Percentiles rank a stretch among this genome's conserved stretches.
Conservation (phyloP, 305 asterid species). For the Fraxinus baroniana region DNA sequence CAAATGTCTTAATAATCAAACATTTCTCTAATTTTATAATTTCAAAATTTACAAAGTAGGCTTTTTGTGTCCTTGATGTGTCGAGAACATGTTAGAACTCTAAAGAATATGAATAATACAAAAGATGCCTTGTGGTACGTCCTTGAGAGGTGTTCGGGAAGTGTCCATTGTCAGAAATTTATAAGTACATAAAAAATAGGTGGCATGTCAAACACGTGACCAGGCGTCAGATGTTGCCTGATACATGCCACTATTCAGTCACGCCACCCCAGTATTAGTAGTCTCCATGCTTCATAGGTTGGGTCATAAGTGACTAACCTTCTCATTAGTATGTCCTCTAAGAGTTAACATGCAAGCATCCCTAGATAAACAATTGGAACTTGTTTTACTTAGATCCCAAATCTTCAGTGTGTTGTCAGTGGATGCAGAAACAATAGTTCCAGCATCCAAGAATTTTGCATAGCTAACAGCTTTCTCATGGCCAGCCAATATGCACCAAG, state of each 20-base stretch:
- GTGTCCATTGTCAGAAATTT: background rate
- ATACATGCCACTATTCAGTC: background rate
- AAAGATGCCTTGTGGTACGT: background rate
- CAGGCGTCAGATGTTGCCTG: background rate
- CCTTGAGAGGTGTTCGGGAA: background rate
- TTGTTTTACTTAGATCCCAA: constrained; percentile 87
- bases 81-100: background rate
- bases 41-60: background rate
- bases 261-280: background rate
- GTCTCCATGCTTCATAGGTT: background rate
- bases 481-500: constrained; percentile 87
- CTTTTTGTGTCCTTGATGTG: background rate
- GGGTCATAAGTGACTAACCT: constrained; percentile 42
- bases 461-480: constrained; percentile 88
- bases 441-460: constrained; percentile 74
- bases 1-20: background rate
- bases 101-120: background rate
- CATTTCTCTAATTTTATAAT: background rate
- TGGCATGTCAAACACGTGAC: background rate
- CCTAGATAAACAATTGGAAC: constrained; percentile 53
- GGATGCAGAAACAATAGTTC: constrained; percentile 80
- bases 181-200: background rate
- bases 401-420: constrained; percentile 85
- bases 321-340: constrained; percentile 86
- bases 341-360: constrained; percentile 79